Base-by-base conservation (phyloP, 345 rosid species). In the Aethionema arabicum region DNA sequence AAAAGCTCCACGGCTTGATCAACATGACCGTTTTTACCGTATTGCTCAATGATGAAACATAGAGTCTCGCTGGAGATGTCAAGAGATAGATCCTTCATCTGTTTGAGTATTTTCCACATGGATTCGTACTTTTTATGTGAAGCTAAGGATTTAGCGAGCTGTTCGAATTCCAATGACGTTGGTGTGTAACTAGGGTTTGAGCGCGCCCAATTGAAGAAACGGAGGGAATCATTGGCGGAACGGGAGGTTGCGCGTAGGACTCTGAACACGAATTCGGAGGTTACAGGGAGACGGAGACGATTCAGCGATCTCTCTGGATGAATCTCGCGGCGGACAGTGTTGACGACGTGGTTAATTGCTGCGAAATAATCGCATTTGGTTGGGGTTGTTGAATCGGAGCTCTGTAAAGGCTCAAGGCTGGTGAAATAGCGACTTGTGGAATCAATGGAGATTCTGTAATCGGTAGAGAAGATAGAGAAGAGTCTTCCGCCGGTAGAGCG, bases 1-100 rank as follows among this genome's bases (percentile, higher is more conserved):
- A 92, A 92, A 43, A 92, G 77, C 84, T 89, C 91, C 2, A 89
- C 88, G 0, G 98, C 86, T 54, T 89, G 88, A 63, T 92, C 97
- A 0, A 75, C 64, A 30, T 85, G 74, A 2, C 97, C 96, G 9
- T 84, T 84, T 42, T 73, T 84, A 2, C 97, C 97, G 46, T 85
- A 89, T 69, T 81, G 80, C 67, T 92, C 88, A 11, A 92, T 82
- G 35, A 92, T 76, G 61, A 76, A 82, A 42, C 84, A 85, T 21
- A 85, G 81, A 14, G 97, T 78, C 12, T 81, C 83, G 11, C 62
- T 46, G 12, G 95, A 83, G 53, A 87, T 63, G 57, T 72, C 74
- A 63, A 87, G 81, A 4, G 75, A 70, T 10, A 38, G 65, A 13
- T 75, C 77, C 53, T 76, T 83, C 89, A 91, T 78, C 42, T 81